Evolutionary conservation across 2,329 filamentous ascomycete species (phyloP), one percentile per base, ranked within the genome.

Genomic region (Phyllosticta capitalensis): DNA sequence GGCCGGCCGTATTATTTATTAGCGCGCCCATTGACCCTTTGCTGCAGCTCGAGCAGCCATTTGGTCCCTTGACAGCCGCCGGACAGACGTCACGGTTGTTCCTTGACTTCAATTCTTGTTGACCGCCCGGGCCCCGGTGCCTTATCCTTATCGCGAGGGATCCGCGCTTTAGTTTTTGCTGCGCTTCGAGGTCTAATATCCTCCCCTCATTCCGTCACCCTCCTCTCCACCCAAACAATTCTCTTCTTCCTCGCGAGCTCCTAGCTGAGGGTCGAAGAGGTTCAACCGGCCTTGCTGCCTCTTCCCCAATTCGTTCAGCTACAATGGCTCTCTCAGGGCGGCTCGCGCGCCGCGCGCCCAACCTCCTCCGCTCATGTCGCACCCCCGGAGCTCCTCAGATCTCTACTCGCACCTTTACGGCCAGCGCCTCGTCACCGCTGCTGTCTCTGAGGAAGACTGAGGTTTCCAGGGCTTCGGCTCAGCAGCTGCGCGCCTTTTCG

Each of bases 321-420:
- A 22, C 63, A 62, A 74, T 74, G 72, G 71, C 72, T 69, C 68
- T 74, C 66, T 73, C 71, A 66, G 70, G 70, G 64, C 72, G 71
- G 66, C 70, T 74, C 67, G 70, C 70, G 69, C 71, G 72, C 67
- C 72, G 72, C 69, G 67, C 70, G 66, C 68, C 72, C 45, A 62
- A 63, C 65, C 66, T 63, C 63, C 71, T 53, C 63, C 71, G 63
- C 65, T 69, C 70, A 64, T 69, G 67, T 52, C 70, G 68, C 62
- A 65, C 66, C n/a, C 49, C 60, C 67, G 56, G 58, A 53, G 49
- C 65, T 58, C 65, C 69, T 61, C 67, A 69, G 52, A 61, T 68
- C 52, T 56, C 67, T 61, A 65, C 67, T 59, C 66, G 72, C 60
- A 65, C 64, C 61, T 70, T 74, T 61, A 69, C 67, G 60, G 65